Base-by-base conservation (phyloP, 805 yeast genomes). In the Candida yuanshanica region DNA sequence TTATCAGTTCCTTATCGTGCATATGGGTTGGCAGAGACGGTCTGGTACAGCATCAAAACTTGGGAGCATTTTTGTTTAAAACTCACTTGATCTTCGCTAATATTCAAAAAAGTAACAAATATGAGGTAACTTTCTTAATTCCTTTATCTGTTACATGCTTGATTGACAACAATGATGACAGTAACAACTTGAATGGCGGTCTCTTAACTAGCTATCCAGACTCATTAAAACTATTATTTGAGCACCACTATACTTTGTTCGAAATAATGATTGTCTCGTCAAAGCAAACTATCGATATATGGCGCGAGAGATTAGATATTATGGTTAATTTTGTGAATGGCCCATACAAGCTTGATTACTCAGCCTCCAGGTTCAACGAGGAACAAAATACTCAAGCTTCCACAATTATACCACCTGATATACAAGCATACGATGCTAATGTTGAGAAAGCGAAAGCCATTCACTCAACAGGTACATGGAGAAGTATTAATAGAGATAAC, bases 181-280 rank as follows among this genome's bases (percentile, higher is more conserved):
- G 4, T 4, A 27, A 27, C 31, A 27, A 14, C 9, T 39, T 38
- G 20, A 56, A 52, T 16, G 63, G 53, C 37, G 59, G 66, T 2
- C 38, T 62, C 20, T 64, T 46, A 38, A 58, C 74, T 0, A 49
- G 44, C 2, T 60, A 59, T 46, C 56, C 62, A 1, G 44, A 53
- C 35, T 44, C 57, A 9, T 58, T 76, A 36, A 78, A 77, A 47
- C 23, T 79, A 1, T 49, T 64, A 4, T 76, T 75, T 58, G 82
- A 76, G 50, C 46, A 65, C 29, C 50, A 60, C 10, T 64, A 51
- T 39, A 58, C 60, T 31, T 56, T 70, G 2, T 70, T 63, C 51
- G 85, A 79, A 53, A 34, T 78, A 1, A 48, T 73, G 20, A 51
- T 73, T 9, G 39, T 68, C 4, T 58, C 65, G 12, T 45, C 59